Evolutionary conservation across 192 early-diverging fungal genomes (phyloP), one percentile per base, ranked within the genome.

Genomic region (Backusella tuberculispora): DNA sequence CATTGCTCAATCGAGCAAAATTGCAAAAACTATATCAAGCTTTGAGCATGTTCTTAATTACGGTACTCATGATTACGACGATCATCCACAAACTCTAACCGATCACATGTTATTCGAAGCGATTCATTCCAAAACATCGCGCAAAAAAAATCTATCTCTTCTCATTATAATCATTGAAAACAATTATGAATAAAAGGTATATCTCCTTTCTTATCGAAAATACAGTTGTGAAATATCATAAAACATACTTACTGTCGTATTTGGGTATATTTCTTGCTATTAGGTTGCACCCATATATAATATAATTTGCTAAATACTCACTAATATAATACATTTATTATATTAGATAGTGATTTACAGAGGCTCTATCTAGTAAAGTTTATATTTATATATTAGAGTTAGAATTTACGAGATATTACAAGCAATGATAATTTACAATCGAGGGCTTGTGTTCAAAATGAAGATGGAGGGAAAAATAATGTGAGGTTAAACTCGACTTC

Each of bases 101-200:
- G 38, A 43, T 43, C 65, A 67, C 17, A 17, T 42, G 65, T 44
- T 67, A 43, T 44, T 67, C 38, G 38, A 67, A 67, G 40, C 38
- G 5, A 67, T 41, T 9, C 3, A 41, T 44, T 7, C 2, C 1
- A 40, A 34, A 34, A 63, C 19, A 63, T 63, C 56, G n/a, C 56
- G 56, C 56, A 67, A 67, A 67, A 67, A 67, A 67, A 67, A 67
- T 67, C 38, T 6, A 67, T 67, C 8, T 43, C 65, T 44, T 43
- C 13, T 40, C 65, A 67, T 40, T 67, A 42, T 44, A 67, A 67
- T 44, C 38, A 67, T 67, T 41, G 21, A 45, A 67, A 44, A 19
- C 64, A 66, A 12, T 66, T 42, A 66, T 42, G 34, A 66, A 42
- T 66, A 42, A 66, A 66, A 21, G 19, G 6, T n/a, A 56, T 17